Percentiles rank a stretch among this genome's conserved stretches.
Conservation (phyloP, 805 yeast genomes). For the Scheffersomyces coipomensis region DNA sequence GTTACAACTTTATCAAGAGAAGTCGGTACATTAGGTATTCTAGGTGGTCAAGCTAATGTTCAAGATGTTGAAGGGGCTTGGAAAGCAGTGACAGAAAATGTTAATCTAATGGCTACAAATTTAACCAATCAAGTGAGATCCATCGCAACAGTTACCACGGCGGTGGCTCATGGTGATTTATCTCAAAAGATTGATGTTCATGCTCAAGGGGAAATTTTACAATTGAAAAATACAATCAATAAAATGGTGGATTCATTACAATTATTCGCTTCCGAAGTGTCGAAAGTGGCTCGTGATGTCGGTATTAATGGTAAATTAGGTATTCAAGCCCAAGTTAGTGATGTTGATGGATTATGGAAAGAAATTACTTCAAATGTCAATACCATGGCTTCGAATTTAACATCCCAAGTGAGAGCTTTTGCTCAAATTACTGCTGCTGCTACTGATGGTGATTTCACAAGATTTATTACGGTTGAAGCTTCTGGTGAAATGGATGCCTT, state of each 20-base stretch:
- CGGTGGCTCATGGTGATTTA: constrained; percentile 87
- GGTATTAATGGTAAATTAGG: constrained; percentile 93
- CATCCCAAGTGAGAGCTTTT: constrained; percentile 90
- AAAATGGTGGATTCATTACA: constrained; percentile 92
- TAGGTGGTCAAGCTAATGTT: constrained; percentile 53
- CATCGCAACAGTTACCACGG: constrained; percentile 87
- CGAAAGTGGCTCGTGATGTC: constrained; percentile 87
- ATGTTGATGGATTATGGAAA: constrained; percentile 90
- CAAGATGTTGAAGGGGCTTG: constrained; percentile 51
- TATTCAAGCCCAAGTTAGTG: constrained; percentile 86
- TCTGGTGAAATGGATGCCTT: constrained; percentile 84
- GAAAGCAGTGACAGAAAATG: constrained; percentile 49
- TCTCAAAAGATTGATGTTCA: constrained; percentile 84
- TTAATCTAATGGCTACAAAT: constrained; percentile 47
- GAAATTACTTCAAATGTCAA: constrained; percentile 89
- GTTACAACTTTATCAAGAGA: constrained; percentile 47
- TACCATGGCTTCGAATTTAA: constrained; percentile 91
- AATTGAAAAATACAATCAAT: constrained; percentile 81
- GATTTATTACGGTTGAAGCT: constrained; percentile 89
- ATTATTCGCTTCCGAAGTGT: constrained; percentile 83
- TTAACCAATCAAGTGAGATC: constrained; percentile 77
- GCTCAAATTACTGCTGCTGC: constrained; percentile 94
- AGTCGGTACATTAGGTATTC: constrained; percentile 46
- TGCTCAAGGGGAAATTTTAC: constrained; percentile 88
- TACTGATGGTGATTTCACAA: constrained; percentile 88